Conservation (phyloP, 805 yeast species). For the Saccharomyces jurei region DNA sequence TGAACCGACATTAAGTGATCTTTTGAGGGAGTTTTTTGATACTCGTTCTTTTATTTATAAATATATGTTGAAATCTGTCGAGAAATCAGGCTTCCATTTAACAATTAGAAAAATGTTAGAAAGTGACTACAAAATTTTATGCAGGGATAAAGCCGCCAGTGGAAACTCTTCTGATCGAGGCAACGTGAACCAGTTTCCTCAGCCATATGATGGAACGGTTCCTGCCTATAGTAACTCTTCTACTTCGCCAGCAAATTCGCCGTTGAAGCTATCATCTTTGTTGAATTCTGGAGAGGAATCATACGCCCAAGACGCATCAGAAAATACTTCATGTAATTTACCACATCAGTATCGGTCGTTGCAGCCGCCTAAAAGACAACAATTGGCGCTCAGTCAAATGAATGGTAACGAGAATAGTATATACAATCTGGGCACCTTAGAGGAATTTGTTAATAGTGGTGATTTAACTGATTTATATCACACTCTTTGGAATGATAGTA, state of each 20-base stretch:
- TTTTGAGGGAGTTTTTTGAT: background rate
- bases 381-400: background rate
- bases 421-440: constrained; percentile 15
- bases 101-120: constrained; percentile 9
- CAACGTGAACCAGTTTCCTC: background rate
- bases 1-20: background rate
- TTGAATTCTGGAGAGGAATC: background rate
- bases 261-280: constrained; percentile 2
- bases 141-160: background rate
- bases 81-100: constrained; percentile 12
- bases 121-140: constrained; percentile 2
- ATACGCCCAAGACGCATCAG: background rate
- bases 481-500: constrained; percentile 16
- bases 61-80: constrained; percentile 9
- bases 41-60: constrained; percentile 6
- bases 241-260: background rate
- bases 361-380: background rate
- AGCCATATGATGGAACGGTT: background rate
- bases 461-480: constrained; percentile 14
- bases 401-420: background rate
- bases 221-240: background rate
- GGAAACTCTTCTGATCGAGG: background rate
- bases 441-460: constrained; percentile 15
- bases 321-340: background rate
- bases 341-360: background rate